Conservation (phyloP, 345 rosid species). For the Salix arbutifolia region DNA sequence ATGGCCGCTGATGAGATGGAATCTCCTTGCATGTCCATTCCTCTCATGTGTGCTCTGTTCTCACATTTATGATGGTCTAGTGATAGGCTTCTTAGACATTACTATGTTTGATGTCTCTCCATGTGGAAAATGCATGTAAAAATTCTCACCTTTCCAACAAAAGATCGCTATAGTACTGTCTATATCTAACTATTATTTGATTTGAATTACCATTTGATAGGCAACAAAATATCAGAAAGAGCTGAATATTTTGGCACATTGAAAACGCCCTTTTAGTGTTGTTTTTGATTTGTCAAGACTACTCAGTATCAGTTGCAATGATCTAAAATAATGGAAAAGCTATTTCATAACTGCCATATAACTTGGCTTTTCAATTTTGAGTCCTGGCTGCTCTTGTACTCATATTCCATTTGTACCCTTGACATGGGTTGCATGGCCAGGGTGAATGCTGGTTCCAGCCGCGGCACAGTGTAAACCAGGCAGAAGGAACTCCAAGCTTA, state of each 20-base stretch:
- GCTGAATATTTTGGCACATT: not conserved
- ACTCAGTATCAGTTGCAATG: not conserved
- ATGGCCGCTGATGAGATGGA: not conserved
- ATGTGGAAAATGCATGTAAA: not conserved
- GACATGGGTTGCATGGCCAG: constrained; percentile 20
- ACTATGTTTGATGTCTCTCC: not conserved
- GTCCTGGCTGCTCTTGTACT: not conserved
- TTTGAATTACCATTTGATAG: not conserved
- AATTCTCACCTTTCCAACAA: not conserved
- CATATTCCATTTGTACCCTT: not conserved
- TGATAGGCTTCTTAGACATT: not conserved
- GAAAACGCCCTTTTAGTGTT: not conserved
- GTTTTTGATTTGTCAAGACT: not conserved
- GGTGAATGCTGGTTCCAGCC: constrained; percentile 55
- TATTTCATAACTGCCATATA: not conserved
- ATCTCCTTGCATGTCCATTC: not conserved
- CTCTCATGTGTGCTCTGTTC: not conserved
- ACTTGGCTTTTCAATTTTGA: not conserved
- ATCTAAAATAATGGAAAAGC: not conserved
- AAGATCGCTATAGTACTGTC: too few relatives aligned
- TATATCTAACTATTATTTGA: not conserved
- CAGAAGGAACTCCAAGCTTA: constrained; percentile 16
- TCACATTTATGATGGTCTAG: not conserved
- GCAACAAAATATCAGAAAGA: not conserved
- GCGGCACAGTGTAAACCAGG: constrained; percentile 21